Evolutionary conservation across 208 protist species (phyloP).

Genomic region (Lotmaria passim): DNA sequence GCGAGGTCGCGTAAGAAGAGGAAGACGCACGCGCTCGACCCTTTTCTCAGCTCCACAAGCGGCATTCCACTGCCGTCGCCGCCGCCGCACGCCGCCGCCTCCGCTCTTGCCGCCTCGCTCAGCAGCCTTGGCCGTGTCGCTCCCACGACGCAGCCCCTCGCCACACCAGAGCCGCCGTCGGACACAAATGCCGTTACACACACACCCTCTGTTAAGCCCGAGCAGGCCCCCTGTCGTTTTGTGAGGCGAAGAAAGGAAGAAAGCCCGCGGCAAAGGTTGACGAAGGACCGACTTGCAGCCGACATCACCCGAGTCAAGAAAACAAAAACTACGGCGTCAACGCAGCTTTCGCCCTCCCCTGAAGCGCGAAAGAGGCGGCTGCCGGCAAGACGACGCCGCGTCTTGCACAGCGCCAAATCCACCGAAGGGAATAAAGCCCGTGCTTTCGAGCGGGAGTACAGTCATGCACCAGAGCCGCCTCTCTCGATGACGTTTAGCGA

Average conservation of each 20-base stretch:
- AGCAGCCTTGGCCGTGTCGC: neutral
- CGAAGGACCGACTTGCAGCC: no score
- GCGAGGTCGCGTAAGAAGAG: neutral
- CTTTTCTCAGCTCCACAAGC: conserved; percentile 8
- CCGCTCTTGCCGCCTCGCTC: neutral
- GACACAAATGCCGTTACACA: neutral
- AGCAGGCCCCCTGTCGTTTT: neutral
- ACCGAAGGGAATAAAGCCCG: neutral
- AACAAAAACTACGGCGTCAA: no score
- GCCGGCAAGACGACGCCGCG: no score
- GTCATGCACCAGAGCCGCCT: neutral
- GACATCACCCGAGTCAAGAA: no score
- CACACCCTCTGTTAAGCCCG: neutral
- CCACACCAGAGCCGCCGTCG: neutral
- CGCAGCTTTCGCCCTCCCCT: no score
- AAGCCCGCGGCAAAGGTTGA: no score
- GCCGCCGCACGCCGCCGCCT: neutral
- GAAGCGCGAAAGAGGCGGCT: no score
- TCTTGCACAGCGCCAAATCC: neutral
- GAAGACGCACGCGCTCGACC: neutral
- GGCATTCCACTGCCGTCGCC: neutral
- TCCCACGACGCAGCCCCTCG: conserved; percentile 13
- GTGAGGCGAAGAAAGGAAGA: neutral
- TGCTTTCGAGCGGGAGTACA: neutral
- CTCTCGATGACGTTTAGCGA: conserved; percentile 41